A percentile compares a stretch with the other conserved stretches of the same genome.
These are phyloP conservation scores for Dipteronia dyeriana DNA, from an alignment of 345 rosid species.

Conservation along the genomic window DNA sequence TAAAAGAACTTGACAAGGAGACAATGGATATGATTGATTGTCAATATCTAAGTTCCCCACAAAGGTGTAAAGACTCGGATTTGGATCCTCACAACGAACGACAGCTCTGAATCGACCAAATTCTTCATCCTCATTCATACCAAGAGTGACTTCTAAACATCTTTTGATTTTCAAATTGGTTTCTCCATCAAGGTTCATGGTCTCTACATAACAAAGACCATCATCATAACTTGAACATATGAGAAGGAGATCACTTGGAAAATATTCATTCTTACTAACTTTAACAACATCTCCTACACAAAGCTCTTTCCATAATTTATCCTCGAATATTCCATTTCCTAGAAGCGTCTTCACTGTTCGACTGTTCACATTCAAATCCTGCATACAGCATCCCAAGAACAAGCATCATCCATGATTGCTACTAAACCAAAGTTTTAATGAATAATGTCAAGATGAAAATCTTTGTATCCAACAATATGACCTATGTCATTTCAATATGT, in stretches of 20 bases:
- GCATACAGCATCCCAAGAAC: conserved; percentile 4
- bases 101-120: conserved; percentile 45
- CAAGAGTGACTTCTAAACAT: conserved; percentile 54
- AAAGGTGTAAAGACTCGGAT: conserved; percentile 68
- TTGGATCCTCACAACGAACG: conserved; percentile 68
- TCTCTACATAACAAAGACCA: conserved; percentile 83
- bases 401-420: too few species aligned
- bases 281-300: conserved; percentile 67
- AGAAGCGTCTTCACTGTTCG: conserved; percentile 45
- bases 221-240: conserved; percentile 76
- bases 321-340: conserved; percentile 47
- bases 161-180: conserved; percentile 73
- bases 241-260: conserved; percentile 65
- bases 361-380: conserved; percentile 59
- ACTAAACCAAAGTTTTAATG: too few species aligned
- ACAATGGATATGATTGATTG: conserved; percentile 46
- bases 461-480: too few species aligned
- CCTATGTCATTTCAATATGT: too few species aligned
- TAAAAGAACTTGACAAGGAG: conserved; percentile 59
- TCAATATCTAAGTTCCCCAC: conserved; percentile 64
- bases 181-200: conserved; percentile 85
- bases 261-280: conserved; percentile 60
- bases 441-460: too few species aligned
- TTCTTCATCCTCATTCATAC: conserved; percentile 46
- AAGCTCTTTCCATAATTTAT: conserved; percentile 54